Evolutionary conservation across 2,329 filamentous ascomycete genomes (phyloP), one percentile per base, ranked within the genome.

Genomic region (Clarireedia sp.): DNA sequence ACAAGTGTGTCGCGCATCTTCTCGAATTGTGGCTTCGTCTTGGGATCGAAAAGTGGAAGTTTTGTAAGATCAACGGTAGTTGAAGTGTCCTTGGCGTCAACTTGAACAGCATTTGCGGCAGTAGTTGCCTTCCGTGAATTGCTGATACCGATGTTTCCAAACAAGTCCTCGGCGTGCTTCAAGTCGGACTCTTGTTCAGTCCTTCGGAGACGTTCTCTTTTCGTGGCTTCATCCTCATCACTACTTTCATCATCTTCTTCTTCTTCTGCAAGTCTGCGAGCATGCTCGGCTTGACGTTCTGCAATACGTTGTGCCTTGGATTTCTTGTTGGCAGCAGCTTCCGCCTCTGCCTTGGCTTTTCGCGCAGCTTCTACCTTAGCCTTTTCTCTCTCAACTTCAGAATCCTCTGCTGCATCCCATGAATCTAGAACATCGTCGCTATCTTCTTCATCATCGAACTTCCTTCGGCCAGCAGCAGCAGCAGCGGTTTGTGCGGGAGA

Each of bases 341-440:
- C 89, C 45, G 88, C 91, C 0, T 91, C 90, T 26, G 89, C 90
- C 74, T 95, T 95, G 57, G 87, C 89, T 73, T 95, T 95, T 52
- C 83, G 87, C 68, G 89, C 91, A 5, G 80, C 86, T 50, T 85
- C 90, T 75, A 92, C 94, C 73, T 87, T 88, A 26, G 82, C 89
- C 78, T 97, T 99, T 74, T 96, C 91, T 67, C 90, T 88, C 77
- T 99, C 94, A 66, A 85, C 92, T 67, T 99, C 94, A 59, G 90
- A 96, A 75, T 99, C 94, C 69, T 97, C 94, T 64, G 89, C 91
- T 57, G 89, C 92, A 68, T 97, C 91, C 94, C 94, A 99, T 36
- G 89, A 92, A 58, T 99, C 94, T 68, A 96, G 82, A 56, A 97
- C 54, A 12, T 56, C 91, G 73, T 95, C 89, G 64, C 77, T 78